phyloP scores from a whole-genome alignment of 2,329 filamentous ascomycete genomes.

The Grosmannia clavigera region DNA sequence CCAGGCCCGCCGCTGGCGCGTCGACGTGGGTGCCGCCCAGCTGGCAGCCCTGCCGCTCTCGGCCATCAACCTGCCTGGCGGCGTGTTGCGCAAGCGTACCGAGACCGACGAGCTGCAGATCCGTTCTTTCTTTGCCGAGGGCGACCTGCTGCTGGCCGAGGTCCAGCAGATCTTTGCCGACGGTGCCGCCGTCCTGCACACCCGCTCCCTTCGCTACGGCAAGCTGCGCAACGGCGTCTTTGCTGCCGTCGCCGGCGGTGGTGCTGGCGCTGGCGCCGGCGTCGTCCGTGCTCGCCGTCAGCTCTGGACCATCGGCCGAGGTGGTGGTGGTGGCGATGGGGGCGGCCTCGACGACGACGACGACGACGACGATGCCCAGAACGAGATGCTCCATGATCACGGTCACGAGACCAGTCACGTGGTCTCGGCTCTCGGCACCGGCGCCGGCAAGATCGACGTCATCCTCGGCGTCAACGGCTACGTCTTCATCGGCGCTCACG shows the following conservation, averaged over 20 bases:
- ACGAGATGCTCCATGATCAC: conserved; percentile 54
- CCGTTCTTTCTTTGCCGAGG: conserved; percentile 91
- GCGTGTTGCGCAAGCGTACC: conserved; percentile 80
- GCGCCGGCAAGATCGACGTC: conserved; percentile 62
- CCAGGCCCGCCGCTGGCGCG: conserved; percentile 86
- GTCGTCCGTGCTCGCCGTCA: conserved; percentile 77
- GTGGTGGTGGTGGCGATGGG: conserved; percentile 38
- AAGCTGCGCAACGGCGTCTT: conserved; percentile 93
- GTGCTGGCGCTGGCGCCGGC: conserved; percentile 72
- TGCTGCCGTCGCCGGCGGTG: conserved; percentile 66
- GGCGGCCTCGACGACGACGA: conserved; percentile 83
- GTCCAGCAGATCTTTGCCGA: conserved; percentile 83
- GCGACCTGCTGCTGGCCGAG: conserved; percentile 86
- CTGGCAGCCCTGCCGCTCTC: conserved; percentile 76
- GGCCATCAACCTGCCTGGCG: conserved; percentile 88
- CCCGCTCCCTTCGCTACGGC: conserved; percentile 81
- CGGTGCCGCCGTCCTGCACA: conserved; percentile 79
- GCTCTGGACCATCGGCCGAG: conserved; percentile 65
- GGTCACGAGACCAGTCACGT: conserved; percentile 32
- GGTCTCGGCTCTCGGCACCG: conserved; percentile 13
- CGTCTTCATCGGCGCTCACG: conserved; percentile 57
- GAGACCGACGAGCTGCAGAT: conserved; percentile 97
- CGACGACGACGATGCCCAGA: conserved; percentile 70
- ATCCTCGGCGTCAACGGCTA: conserved; percentile 93
- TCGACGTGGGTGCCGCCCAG: conserved; percentile 81